Conservation (phyloP, 306 rosid species). For the Dryas octopetala region DNA sequence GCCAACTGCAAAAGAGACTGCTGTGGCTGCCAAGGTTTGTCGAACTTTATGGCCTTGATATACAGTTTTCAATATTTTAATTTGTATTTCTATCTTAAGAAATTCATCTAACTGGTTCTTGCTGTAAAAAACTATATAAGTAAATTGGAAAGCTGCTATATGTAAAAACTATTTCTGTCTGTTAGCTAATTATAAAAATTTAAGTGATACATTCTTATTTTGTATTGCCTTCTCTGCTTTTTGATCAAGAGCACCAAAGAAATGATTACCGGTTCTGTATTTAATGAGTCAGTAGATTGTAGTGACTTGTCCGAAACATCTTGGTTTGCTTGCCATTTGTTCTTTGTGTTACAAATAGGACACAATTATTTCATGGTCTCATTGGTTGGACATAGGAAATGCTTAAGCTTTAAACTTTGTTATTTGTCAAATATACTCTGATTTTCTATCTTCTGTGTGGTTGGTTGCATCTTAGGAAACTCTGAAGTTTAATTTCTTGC, state of each 20-base stretch:
- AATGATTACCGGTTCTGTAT: not conserved
- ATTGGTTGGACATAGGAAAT: not conserved
- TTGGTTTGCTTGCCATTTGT: not conserved
- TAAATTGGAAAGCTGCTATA: not conserved
- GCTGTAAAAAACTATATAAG: not conserved
- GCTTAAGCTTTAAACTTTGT: not conserved
- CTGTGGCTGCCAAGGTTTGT: conserved; percentile 93
- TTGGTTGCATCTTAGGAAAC: not conserved
- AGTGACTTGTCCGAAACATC: not conserved
- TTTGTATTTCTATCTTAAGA: not conserved
- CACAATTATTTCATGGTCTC: not conserved
- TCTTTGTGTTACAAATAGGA: not conserved
- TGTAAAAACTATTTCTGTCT: not conserved
- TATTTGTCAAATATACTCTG: not conserved
- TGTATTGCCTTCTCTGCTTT: not conserved
- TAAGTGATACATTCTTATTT: not conserved
- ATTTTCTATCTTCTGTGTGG: not conserved
- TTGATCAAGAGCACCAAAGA: not conserved
- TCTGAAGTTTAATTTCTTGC: not conserved
- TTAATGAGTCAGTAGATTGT: not conserved
- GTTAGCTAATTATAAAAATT: not conserved
- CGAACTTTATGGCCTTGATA: conserved; percentile 15
- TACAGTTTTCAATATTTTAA: not conserved
- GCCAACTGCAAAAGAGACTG: conserved; percentile 94
- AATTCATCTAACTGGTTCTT: not conserved